Evolutionary conservation across 345 rosid genomes (phyloP).

Genomic region (Abelmoschus esculentus): DNA sequence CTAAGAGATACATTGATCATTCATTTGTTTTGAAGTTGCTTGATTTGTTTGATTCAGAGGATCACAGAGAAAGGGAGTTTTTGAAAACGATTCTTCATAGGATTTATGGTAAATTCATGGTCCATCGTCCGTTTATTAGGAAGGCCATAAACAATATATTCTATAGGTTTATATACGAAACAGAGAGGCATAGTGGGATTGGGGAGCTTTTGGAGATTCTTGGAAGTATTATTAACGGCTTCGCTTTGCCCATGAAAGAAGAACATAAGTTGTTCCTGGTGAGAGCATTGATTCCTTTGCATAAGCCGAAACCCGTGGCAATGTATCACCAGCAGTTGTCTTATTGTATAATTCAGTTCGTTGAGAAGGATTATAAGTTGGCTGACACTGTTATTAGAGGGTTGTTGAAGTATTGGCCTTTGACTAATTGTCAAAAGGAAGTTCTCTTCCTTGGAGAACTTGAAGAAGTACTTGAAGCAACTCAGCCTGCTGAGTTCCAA

Average conservation of each 20-base stretch:
- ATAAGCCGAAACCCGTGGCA: constrained; percentile 64
- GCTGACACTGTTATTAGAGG: constrained; percentile 79
- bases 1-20: constrained; percentile 73
- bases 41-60: constrained; percentile 81
- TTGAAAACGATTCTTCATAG: constrained; percentile 80
- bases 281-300: constrained; percentile 81
- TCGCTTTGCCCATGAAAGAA: constrained; percentile 92
- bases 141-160: constrained; percentile 69
- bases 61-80: constrained; percentile 77
- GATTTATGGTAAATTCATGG: constrained; percentile 92
- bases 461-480: constrained; percentile 56
- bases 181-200: constrained; percentile 73
- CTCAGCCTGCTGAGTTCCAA: constrained; percentile 79
- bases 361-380: constrained; percentile 86
- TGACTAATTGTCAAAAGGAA: constrained; percentile 80
- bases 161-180: constrained; percentile 80
- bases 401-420: constrained; percentile 81
- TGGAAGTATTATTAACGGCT: constrained; percentile 87
- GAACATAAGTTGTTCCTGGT: constrained; percentile 84
- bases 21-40: constrained; percentile 64
- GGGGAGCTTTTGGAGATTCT: constrained; percentile 83
- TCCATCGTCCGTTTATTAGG: constrained; percentile 82
- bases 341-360: constrained; percentile 77
- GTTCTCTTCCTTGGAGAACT: constrained; percentile 53
- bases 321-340: constrained; percentile 80